Evolutionary conservation across 2,329 filamentous ascomycete species (phyloP).

Genomic region (Sodiomyces alkalinus): DNA sequence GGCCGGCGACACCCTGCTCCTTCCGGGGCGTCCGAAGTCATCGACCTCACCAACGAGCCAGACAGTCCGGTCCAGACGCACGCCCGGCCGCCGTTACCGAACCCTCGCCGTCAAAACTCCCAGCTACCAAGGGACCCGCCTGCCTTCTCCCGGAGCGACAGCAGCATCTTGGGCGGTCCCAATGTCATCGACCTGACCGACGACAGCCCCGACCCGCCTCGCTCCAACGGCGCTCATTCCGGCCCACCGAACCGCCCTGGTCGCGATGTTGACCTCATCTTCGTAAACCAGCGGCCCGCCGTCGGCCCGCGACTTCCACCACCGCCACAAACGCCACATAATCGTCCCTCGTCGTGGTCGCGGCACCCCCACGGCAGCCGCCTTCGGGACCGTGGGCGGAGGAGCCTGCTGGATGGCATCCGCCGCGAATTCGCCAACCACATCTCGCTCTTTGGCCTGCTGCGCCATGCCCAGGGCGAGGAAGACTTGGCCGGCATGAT

Average conservation of each 20-base stretch:
- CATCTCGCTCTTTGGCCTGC: background rate
- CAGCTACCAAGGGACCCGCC: conserved; percentile 22
- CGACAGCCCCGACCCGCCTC: conserved; percentile 21
- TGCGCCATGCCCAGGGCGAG: too few species aligned
- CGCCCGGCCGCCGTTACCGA: conserved; percentile 10
- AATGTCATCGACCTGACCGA: conserved; percentile 36
- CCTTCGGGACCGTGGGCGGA: background rate
- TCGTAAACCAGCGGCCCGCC: background rate
- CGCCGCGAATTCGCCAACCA: background rate
- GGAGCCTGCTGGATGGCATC: background rate
- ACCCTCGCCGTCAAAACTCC: conserved; percentile 26
- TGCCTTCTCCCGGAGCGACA: conserved; percentile 27
- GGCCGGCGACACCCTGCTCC: conserved; percentile 2
- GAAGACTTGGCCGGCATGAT: background rate
- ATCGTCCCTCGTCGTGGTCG: too few species aligned
- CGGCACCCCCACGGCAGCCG: background rate
- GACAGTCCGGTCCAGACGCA: conserved; percentile 24
- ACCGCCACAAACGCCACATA: too few species aligned
- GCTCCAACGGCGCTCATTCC: background rate
- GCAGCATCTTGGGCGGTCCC: conserved; percentile 20
- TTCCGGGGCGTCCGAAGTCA: conserved; percentile 17
- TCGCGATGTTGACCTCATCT: conserved; percentile 1
- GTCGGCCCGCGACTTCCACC: conserved; percentile 8
- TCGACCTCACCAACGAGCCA: conserved; percentile 35
- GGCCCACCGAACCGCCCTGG: background rate